A percentile compares a stretch with the other conserved stretches of the same genome.
Evolutionary conservation across 2,329 filamentous ascomycete genomes (phyloP).

Genomic region (Trichoderma asperellum): DNA sequence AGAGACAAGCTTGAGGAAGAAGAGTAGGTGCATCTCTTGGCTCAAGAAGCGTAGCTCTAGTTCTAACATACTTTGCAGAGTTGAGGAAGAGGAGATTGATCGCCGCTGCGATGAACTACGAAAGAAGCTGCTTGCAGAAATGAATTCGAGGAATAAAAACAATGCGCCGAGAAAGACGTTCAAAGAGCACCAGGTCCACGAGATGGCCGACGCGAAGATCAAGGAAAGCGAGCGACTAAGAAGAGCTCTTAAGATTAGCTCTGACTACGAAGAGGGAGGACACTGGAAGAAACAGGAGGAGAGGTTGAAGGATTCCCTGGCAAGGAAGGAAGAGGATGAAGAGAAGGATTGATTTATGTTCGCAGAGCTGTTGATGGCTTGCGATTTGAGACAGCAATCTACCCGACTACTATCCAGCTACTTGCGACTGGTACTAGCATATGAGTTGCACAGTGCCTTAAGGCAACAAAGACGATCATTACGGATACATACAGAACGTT

Average conservation of each 20-base stretch:
- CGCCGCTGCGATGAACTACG: conserved; percentile 52
- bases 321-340: conserved; percentile 43
- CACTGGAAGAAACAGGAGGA: conserved; percentile 88
- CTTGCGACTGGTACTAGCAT: not conserved
- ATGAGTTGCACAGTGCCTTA: not conserved
- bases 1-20: conserved; percentile 91
- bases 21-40: conserved; percentile 55
- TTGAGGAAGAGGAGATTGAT: conserved; percentile 92
- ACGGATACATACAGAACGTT: not conserved
- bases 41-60: conserved; percentile 25
- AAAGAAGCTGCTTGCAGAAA: conserved; percentile 47
- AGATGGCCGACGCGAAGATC: conserved; percentile 94
- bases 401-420: not conserved
- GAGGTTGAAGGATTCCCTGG: conserved; percentile 53
- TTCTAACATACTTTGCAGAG: conserved; percentile 46
- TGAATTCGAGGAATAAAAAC: conserved; percentile 41
- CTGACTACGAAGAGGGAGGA: conserved; percentile 81
- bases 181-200: conserved; percentile 94
- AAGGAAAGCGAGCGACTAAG: conserved; percentile 89
- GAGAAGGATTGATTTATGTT: conserved; percentile 31
- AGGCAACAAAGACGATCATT: not conserved
- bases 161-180: conserved; percentile 57
- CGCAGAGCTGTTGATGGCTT: not conserved
- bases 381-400: not conserved
- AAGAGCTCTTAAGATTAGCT: conserved; percentile 83